Conservation (phyloP, 768 basidiomycete genomes). For the Glaciozyma martinii region DNA sequence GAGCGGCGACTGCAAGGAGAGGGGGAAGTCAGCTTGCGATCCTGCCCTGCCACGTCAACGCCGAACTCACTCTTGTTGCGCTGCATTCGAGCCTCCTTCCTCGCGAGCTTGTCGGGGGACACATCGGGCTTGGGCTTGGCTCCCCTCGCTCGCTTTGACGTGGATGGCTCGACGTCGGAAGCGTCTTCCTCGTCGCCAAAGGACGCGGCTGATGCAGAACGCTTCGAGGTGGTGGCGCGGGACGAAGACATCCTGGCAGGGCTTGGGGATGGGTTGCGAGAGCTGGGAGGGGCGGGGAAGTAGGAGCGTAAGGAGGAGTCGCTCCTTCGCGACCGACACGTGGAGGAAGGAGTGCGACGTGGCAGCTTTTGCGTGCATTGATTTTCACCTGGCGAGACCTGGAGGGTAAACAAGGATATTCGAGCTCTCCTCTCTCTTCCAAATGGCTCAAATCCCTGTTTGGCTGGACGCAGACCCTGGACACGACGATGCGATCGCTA, state of each 20-base stretch:
- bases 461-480: conserved; percentile 69
- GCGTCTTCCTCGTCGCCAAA: neutral
- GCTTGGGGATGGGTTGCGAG: neutral
- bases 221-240: neutral
- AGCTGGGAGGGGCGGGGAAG: neutral
- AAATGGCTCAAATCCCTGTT: conserved; percentile 29
- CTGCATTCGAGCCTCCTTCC: no score
- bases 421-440: neutral
- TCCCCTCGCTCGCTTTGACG: no score
- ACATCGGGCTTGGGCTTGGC: no score
- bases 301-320: neutral
- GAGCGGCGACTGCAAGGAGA: conserved; percentile 22
- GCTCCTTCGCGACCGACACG: neutral
- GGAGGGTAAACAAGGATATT: no score
- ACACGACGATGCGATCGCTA: conserved; percentile 80
- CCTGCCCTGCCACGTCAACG: neutral
- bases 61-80: conserved; percentile 21
- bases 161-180: no score
- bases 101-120: no score
- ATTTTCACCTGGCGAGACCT: no score
- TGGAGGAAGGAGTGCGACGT: neutral
- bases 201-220: neutral
- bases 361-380: no score
- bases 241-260: neutral
- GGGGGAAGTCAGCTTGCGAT: neutral